Evolutionary conservation across 2,329 filamentous ascomycete species (phyloP).

Genomic region (Monilinia aucupariae): DNA sequence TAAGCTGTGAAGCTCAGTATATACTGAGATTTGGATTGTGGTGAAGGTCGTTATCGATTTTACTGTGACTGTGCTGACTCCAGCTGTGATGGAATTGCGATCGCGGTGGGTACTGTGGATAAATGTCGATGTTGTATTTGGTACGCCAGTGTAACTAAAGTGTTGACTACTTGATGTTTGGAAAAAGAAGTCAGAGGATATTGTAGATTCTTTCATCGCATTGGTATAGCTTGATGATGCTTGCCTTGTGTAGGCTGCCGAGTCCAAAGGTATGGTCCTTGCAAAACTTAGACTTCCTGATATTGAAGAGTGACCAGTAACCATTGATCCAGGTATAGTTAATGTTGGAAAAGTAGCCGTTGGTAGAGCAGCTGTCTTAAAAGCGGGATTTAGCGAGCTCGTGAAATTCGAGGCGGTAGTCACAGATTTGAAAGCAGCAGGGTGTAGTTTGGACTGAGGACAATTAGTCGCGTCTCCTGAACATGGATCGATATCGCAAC

Average conservation of each 20-base stretch:
- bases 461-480: not conserved
- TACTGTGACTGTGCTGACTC: too few relatives aligned
- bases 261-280: not conserved
- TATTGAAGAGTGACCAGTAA: not conserved
- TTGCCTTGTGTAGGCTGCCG: not conserved
- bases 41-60: constrained; percentile 2
- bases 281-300: not conserved
- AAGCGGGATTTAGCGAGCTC: not conserved
- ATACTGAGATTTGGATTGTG: not conserved
- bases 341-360: not conserved
- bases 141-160: not conserved
- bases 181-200: not conserved
- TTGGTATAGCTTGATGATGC: not conserved
- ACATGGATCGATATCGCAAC: constrained; percentile 19
- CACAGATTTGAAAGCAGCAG: not conserved
- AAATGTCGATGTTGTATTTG: not conserved
- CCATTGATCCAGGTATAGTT: not conserved
- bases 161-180: not conserved
- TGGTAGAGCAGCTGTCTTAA: not conserved
- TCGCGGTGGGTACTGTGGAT: not conserved
- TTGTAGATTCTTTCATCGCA: not conserved
- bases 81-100: not conserved
- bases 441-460: not conserved
- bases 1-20: not conserved
- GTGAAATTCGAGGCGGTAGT: not conserved